A percentile compares a stretch with the other conserved stretches of the same genome.
phyloP scores from a whole-genome alignment of 371 early-diverging fungal genomes.

The Lichtheimia ramosa region DNA sequence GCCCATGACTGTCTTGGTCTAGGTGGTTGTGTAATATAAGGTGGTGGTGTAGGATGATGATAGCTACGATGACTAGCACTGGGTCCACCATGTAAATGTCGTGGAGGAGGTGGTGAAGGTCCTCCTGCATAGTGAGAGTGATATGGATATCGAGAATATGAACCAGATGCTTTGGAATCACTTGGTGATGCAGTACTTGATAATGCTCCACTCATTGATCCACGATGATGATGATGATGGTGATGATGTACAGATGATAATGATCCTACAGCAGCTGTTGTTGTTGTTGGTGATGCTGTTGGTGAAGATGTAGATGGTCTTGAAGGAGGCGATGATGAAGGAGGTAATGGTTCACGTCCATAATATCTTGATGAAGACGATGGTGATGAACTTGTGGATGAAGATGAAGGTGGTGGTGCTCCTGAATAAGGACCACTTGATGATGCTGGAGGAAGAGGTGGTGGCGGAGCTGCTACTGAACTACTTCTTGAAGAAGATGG shows the following conservation, averaged over 20 bases:
- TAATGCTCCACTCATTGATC: not conserved
- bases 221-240: not conserved
- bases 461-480: not conserved
- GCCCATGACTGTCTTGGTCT: slow-evolving; percentile 37
- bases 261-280: not conserved
- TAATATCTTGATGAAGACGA: slow-evolving; percentile 2
- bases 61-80: slow-evolving; percentile 6
- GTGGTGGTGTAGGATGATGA: slow-evolving; percentile 8
- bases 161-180: not conserved
- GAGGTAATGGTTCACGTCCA: slow-evolving; percentile 2
- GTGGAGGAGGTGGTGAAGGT: slow-evolving; percentile 2
- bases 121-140: slow-evolving; percentile 6
- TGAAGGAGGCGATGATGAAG: slow-evolving; percentile 4
- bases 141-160: not conserved
- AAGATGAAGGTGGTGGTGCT: not conserved
- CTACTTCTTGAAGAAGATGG: not conserved
- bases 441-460: slow-evolving; percentile 3
- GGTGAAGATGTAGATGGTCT: not conserved
- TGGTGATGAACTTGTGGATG: not conserved
- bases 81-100: not conserved
- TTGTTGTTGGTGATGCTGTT: not conserved
- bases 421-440: not conserved
- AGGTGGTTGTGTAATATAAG: slow-evolving; percentile 19
- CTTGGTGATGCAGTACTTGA: not conserved
- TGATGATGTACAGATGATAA: slow-evolving; percentile 3